phyloP scores from a whole-genome alignment of 495 filamentous ascomycete genomes.

The Penicillium daleae region DNA sequence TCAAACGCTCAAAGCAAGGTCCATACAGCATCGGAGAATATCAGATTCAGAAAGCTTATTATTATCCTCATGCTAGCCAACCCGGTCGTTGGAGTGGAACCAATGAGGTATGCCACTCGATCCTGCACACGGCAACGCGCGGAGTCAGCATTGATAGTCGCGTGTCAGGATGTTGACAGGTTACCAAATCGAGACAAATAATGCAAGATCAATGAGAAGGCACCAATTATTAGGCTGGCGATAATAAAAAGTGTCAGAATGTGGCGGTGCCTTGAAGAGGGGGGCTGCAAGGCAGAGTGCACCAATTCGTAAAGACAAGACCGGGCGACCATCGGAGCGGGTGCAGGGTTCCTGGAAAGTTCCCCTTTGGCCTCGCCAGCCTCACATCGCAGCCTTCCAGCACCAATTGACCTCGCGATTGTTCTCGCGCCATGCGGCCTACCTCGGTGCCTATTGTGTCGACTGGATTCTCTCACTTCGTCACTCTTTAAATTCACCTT shows the following conservation, averaged over 20 bases:
- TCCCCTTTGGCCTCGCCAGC: slow-evolving; percentile 4
- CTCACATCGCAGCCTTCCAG: slow-evolving; percentile 1
- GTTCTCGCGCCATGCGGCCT: neutral
- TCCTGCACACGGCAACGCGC: neutral
- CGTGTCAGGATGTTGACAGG: neutral
- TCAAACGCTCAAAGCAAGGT: too few relatives aligned
- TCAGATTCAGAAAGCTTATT: neutral
- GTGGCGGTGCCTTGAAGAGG: neutral
- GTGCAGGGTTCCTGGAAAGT: slow-evolving; percentile 5
- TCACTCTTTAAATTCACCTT: neutral
- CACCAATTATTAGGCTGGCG: neutral
- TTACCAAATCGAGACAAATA: neutral
- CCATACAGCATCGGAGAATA: neutral
- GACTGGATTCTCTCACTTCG: neutral
- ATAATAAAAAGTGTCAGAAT: neutral
- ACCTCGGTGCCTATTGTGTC: neutral
- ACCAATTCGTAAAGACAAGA: neutral
- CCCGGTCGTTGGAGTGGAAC: neutral
- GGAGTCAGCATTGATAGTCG: neutral
- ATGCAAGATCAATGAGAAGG: neutral
- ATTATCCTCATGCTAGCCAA: neutral
- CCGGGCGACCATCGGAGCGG: slow-evolving; percentile 4
- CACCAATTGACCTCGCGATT: slow-evolving; percentile 5
- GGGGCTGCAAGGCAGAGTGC: neutral
- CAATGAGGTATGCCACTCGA: neutral